These are phyloP conservation scores for Elongisporangium prolatum DNA, from an alignment of 352 stramenopile species.

Conservation along the genomic window DNA sequence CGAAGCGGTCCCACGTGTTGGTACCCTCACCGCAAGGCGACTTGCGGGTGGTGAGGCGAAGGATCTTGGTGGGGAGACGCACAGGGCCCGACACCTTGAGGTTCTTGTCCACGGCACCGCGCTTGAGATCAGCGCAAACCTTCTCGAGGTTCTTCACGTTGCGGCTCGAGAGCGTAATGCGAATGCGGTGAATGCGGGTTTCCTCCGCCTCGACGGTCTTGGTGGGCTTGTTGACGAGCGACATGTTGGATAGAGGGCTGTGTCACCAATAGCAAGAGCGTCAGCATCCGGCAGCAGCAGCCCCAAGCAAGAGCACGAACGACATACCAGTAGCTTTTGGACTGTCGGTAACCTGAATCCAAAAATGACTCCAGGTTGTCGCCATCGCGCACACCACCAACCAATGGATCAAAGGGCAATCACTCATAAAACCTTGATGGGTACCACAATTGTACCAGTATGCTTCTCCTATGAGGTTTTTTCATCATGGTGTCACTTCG, in stretches of 20 bases:
- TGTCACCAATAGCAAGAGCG: neutral
- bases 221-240: slow-evolving; percentile 78
- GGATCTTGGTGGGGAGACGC: slow-evolving; percentile 98
- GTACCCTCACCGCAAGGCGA: slow-evolving; percentile 97
- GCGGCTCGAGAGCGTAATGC: slow-evolving; percentile 98
- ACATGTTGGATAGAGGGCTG: slow-evolving; percentile 89
- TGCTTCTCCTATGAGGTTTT: neutral
- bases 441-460: neutral
- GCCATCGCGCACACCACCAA: slow-evolving; percentile 14
- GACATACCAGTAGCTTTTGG: slow-evolving; percentile 70
- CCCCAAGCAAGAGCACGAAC: neutral
- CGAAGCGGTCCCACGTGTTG: slow-evolving; percentile 99
- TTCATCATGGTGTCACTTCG: neutral
- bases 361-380: slow-evolving; percentile 43
- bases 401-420: slow-evolving; percentile 5
- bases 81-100: slow-evolving; percentile 98
- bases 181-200: slow-evolving; percentile 94
- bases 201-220: slow-evolving; percentile 85
- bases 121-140: slow-evolving; percentile 98
- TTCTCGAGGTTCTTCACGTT: slow-evolving; percentile 99
- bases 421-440: slow-evolving; percentile 4
- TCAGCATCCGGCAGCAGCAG: neutral
- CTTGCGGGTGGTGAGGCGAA: slow-evolving; percentile 98
- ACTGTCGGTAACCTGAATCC: slow-evolving; percentile 91
- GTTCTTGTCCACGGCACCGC: slow-evolving; percentile 97